Base-by-base conservation (phyloP, 2,329 filamentous ascomycete genomes). In the Alternaria ventricosa region DNA sequence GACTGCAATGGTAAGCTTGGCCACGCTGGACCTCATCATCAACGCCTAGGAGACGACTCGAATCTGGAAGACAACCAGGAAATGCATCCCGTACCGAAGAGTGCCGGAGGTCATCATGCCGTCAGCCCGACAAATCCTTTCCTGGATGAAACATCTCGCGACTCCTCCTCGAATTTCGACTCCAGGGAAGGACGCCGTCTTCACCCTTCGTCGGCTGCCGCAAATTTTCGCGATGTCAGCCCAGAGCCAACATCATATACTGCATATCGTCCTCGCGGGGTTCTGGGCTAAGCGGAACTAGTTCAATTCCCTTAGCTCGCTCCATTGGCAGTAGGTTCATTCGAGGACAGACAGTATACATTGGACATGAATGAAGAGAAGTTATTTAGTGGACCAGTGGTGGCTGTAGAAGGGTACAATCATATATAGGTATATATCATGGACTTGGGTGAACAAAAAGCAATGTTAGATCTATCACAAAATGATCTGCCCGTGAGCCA, bases 1-100 rank as follows among this genome's bases (percentile, higher is more conserved):
- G 63, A 66, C 6, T 70, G 67, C 58, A 61, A 55, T 64, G 57
- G 63, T 12, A 66, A 64, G 50, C 60, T 70, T 12, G 65, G 63
- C 27, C 65, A 64, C 53, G n/a, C 58, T 9, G 59, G 63, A 50
- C 20, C 56, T 53, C 57, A 69, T 49, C 58, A 64, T 43, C 60
- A 63, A 28, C 56, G 45, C 54, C 43, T 60, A 20, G 46, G 20
- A 57, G 43, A 55, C 27, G 33, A 63, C 46, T 46, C 46, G 18
- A 55, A 61, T 28, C 25, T 63, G 41, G 63, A 59, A 22, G 54
- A 68, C 11, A 57, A 60, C 50, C 55, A 56, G 41, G 64, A 67
- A 33, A 59, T 67, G 58, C 11, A 43, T 6, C 55, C 58, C 33
- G 8, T 55, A 5, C 3, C 30, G 18, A 61, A 55, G 18, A 43